Conservation (phyloP, 345 rosid species). For the Euphorbia tirucalli region DNA sequence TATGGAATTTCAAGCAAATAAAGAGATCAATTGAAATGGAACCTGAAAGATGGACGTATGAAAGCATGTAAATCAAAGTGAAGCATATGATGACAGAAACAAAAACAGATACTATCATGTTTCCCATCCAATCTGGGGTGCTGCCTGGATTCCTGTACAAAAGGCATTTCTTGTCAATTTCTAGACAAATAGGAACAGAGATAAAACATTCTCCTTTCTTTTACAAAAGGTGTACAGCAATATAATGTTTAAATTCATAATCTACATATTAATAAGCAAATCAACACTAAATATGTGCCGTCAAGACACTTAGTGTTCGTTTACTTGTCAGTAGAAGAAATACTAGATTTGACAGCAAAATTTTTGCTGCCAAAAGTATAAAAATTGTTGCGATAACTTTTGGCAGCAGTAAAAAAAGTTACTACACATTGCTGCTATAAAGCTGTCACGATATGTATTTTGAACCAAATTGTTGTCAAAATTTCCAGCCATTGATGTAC, state of each 20-base stretch:
- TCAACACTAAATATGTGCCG: background rate
- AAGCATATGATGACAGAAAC: slow-evolving; percentile 64
- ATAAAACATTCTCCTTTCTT: background rate
- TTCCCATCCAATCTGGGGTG: slow-evolving; percentile 90
- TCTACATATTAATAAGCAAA: background rate
- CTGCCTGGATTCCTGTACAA: slow-evolving; percentile 72
- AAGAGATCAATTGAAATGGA: slow-evolving; percentile 16
- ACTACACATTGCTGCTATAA: too few relatives aligned
- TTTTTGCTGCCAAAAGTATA: too few relatives aligned
- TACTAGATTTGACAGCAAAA: too few relatives aligned
- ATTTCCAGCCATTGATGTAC: too few relatives aligned
- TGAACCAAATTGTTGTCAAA: too few relatives aligned
- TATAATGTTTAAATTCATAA: background rate
- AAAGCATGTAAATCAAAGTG: slow-evolving; percentile 72
- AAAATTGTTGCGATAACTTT: too few relatives aligned
- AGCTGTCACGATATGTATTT: too few relatives aligned
- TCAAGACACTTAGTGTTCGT: background rate
- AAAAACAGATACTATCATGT: slow-evolving; percentile 43
- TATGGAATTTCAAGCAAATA: slow-evolving; percentile 10
- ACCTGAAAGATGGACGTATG: slow-evolving; percentile 94
- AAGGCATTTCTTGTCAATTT: slow-evolving; percentile 7
- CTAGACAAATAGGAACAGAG: background rate
- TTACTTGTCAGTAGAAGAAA: too few relatives aligned
- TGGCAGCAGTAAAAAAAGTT: too few relatives aligned
- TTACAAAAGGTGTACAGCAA: too few relatives aligned